phyloP scores from a whole-genome alignment of 306 rosid species.

The Lathyrus oleraceus region DNA sequence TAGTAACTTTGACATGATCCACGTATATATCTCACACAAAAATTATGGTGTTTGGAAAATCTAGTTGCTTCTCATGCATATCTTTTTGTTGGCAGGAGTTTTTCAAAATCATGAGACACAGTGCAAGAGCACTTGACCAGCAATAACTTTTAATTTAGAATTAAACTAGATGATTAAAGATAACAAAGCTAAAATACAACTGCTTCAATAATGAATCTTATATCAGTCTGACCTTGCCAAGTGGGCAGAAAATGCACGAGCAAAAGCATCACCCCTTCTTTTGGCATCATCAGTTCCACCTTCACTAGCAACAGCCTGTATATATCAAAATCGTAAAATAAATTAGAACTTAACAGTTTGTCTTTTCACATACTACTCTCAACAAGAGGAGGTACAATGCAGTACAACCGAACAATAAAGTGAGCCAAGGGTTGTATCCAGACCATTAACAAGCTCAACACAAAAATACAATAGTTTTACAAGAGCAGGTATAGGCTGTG shows the following conservation, averaged over 20 bases:
- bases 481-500: neutral
- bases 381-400: constrained; percentile 10
- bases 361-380: constrained; percentile 26
- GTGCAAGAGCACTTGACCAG: constrained; percentile 2
- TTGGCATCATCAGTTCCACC: constrained; percentile 98
- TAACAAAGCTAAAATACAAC: constrained; percentile 8
- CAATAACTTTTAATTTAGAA: neutral
- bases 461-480: neutral
- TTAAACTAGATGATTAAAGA: constrained; percentile 11
- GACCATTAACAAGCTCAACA: constrained; percentile 10
- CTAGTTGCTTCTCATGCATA: neutral
- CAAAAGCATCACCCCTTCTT: constrained; percentile 98
- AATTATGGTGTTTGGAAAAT: neutral
- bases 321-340: constrained; percentile 36
- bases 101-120: constrained; percentile 23
- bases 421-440: constrained; percentile 18
- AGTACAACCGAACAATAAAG: constrained; percentile 28
- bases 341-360: constrained; percentile 6
- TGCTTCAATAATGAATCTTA: constrained; percentile 21
- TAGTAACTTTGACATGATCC: constrained; percentile 1
- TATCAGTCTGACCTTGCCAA: constrained; percentile 66
- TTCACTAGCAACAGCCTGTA: constrained; percentile 98
- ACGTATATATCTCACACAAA: neutral
- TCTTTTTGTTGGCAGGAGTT: neutral
- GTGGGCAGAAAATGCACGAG: constrained; percentile 95